Base-by-base conservation (phyloP, 345 rosid genomes). In the Euphorbia pulcherrima region DNA sequence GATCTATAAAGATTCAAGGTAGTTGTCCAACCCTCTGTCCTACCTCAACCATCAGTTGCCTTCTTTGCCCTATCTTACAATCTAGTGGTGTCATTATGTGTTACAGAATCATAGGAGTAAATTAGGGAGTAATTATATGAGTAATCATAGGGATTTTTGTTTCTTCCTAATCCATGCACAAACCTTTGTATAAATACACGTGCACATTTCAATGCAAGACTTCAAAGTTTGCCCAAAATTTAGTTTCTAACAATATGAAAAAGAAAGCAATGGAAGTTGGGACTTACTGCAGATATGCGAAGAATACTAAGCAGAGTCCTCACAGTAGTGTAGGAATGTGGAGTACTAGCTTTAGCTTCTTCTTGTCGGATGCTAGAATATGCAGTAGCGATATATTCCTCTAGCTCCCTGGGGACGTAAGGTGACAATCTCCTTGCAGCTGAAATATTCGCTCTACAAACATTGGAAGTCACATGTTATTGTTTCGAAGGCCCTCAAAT, bases 331-430 rank as follows among this genome's bases (percentile, higher is more conserved):
- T 91, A 91, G 44, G 97, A 91, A 77, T 94, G 97, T 53, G 97
- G 97, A 53, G 90, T 77, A 65, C 82, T 89, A 54, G 97, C 83
- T 79, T 81, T 86, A 18, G 97, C 96, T 83, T 94, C 99, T 80
- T 94, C 99, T 80, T 91, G 99, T 26, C 97, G 87, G 78, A 94
- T 89, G 76, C 84, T 82, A 61, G 92, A 91, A 77, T 94, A 94
- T 53, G 97, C 96, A 57, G 89, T 86, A 71, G 97, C 96, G 72
- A 89, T 82, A 60, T 91, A 94, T 77, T 94, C 99, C 78, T 91
- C 99, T 33, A 94, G 70, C 75, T 94, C 97, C 73, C 74, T 83
- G 62, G 97, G 99, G 35, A 94, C 81, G 64, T 72, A 82, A 65
- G 99, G 99, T 33, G 93, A 86, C 62, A 86, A 53, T 85, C 86